These are phyloP conservation scores for Neofusicoccum umdonicola DNA, from an alignment of 2,329 filamentous ascomycete genomes.

Conservation along the genomic window DNA sequence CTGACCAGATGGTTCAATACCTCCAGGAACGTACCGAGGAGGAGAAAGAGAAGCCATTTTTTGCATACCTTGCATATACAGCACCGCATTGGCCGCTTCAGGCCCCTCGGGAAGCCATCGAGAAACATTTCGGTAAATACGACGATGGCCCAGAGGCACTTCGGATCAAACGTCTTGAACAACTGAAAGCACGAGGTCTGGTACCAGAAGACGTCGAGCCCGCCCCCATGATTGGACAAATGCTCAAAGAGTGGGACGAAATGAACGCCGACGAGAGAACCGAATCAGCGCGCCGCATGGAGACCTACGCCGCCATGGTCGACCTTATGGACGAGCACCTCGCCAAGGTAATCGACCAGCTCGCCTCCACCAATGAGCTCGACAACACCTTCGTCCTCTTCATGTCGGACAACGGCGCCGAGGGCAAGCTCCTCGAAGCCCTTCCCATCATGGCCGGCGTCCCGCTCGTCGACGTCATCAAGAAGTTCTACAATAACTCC, in stretches of 20 bases:
- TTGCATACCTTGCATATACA: slow-evolving; percentile 11
- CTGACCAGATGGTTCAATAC: slow-evolving; percentile 1
- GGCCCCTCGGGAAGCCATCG: slow-evolving; percentile 4
- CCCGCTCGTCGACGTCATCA: slow-evolving; percentile 8
- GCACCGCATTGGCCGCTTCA: slow-evolving; percentile 16
- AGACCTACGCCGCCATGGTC: slow-evolving; percentile 16
- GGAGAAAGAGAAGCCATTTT: slow-evolving; percentile 16
- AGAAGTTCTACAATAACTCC: slow-evolving; percentile 14
- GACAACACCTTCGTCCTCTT: slow-evolving; percentile 18
- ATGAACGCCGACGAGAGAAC: background rate
- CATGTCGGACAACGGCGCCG: slow-evolving; percentile 18
- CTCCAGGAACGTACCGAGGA: background rate
- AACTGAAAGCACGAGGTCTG: slow-evolving; percentile 2
- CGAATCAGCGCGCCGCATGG: slow-evolving; percentile 14
- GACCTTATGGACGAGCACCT: slow-evolving; percentile 14
- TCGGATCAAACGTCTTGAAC: background rate
- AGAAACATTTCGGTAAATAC: slow-evolving; percentile 5
- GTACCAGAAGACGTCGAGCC: slow-evolving; percentile 10
- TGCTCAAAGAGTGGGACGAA: background rate
- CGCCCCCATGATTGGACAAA: background rate
- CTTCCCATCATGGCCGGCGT: slow-evolving; percentile 13
- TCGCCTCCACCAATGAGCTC: slow-evolving; percentile 8
- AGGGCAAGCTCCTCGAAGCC: slow-evolving; percentile 12
- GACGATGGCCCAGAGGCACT: slow-evolving; percentile 11
- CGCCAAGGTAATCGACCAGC: background rate